A percentile compares a stretch with the other conserved stretches of the same genome.
These are phyloP conservation scores for Schrenkiella parvula DNA, from an alignment of 345 rosid genomes.

Conservation along the genomic window DNA sequence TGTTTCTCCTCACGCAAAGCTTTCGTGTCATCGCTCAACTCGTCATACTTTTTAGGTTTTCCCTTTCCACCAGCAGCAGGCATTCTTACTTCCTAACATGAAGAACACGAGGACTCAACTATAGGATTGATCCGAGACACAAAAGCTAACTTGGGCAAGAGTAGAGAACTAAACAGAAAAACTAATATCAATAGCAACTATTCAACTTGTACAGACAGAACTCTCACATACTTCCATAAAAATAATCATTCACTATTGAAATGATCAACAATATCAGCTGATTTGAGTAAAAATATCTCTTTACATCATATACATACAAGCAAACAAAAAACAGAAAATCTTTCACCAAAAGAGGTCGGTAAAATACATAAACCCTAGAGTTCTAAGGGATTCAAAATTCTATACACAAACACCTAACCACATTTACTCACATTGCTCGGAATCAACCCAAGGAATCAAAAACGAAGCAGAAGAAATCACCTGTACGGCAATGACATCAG, in stretches of 20 bases:
- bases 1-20: conserved; percentile 84
- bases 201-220: not conserved
- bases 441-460: not conserved
- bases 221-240: not conserved
- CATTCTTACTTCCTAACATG: conserved; percentile 90
- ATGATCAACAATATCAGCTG: not conserved
- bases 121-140: not conserved
- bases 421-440: conserved; percentile 12
- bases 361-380: conserved; percentile 13
- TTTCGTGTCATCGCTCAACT: conserved; percentile 82
- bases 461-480: conserved; percentile 24
- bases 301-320: not conserved
- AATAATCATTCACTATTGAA: not conserved
- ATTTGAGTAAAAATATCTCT: not conserved
- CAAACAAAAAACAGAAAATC: too few species aligned
- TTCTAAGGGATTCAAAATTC: not conserved
- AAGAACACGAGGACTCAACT: not conserved
- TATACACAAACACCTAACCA: not conserved
- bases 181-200: not conserved
- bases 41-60: conserved; percentile 58
- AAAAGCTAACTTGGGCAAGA: not conserved
- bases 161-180: not conserved
- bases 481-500: conserved; percentile 88
- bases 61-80: conserved; percentile 97
- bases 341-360: not conserved